phyloP scores from a whole-genome alignment of 371 early-diverging fungal genomes.

The Nematocida homosporus region DNA sequence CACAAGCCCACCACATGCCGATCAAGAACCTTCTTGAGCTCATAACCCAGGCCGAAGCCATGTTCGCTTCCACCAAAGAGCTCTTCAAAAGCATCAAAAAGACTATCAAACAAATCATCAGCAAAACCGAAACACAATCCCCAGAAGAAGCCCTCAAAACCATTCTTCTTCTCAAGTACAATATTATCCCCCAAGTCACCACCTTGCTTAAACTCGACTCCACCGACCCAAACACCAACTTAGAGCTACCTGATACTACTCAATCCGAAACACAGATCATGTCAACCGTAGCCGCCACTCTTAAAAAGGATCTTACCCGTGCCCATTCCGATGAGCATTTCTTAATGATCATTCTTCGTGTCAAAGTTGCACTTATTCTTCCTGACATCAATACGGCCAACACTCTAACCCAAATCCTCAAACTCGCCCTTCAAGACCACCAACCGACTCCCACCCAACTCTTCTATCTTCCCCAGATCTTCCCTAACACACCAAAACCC shows the following conservation, averaged over 20 bases:
- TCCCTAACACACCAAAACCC: too few species aligned
- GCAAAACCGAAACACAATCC: background rate
- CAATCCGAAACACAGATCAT: background rate
- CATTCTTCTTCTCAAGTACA: background rate
- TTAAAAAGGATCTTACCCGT: constrained; percentile 10
- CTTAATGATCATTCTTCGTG: constrained; percentile 35
- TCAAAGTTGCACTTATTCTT: constrained; percentile 12
- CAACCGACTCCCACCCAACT: constrained; percentile 1
- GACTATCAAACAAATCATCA: background rate
- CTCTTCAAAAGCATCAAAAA: background rate
- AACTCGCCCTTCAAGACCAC: background rate
- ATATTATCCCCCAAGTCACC: background rate
- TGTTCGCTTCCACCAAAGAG: background rate
- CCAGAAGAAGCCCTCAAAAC: background rate
- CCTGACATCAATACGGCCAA: background rate
- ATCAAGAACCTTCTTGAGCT: background rate
- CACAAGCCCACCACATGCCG: background rate
- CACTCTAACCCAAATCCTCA: background rate
- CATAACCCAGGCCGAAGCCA: background rate
- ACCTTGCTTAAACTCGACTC: background rate
- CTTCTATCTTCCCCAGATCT: background rate
- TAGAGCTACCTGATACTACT: background rate
- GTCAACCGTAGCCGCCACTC: background rate
- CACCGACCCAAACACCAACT: background rate
- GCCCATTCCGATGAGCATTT: constrained; percentile 28